Percentiles rank a stretch among this genome's conserved stretches.
Conservation (phyloP, 2,329 filamentous ascomycete genomes). For the Keithomyces neogunnii region DNA sequence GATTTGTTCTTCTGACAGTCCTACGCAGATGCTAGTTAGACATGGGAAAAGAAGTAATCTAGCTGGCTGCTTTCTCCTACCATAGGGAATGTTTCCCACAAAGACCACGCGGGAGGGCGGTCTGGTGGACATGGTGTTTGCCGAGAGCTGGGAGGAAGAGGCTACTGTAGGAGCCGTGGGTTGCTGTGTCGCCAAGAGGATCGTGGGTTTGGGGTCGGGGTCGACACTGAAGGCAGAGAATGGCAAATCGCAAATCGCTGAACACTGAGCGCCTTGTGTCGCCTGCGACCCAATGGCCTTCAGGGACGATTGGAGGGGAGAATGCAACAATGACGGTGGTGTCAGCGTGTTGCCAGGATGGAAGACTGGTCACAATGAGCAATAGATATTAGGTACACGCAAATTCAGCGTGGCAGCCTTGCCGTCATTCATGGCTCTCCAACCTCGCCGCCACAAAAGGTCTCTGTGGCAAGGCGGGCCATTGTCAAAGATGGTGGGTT, state of each 20-base stretch:
- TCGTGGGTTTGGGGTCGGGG: not conserved
- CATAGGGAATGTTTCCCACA: constrained; percentile 80
- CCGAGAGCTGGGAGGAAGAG: not conserved
- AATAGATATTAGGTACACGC: not conserved
- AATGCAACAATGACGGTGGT: not conserved
- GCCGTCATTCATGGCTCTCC: not conserved
- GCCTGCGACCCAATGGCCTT: not conserved
- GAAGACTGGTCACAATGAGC: not conserved
- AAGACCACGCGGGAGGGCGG: constrained; percentile 74
- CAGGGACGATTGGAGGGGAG: not conserved
- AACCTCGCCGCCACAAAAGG: no score
- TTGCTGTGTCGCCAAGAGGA: not conserved
- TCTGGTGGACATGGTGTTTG: constrained; percentile 54
- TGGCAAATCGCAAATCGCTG: not conserved
- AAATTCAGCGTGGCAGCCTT: not conserved
- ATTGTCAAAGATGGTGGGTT: not conserved
- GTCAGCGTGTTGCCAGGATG: not conserved
- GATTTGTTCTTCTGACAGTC: constrained; percentile 92
- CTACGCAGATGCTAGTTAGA: constrained; percentile 36
- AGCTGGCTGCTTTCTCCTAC: constrained; percentile 28
- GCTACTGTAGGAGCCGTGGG: not conserved
- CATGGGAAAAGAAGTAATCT: not conserved
- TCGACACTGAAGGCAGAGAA: not conserved
- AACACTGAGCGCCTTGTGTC: not conserved
- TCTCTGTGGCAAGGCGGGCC: no score